Evolutionary conservation across 2,329 filamentous ascomycete genomes (phyloP), one percentile per base, ranked within the genome.

Genomic region (Penicillium nordicum): DNA sequence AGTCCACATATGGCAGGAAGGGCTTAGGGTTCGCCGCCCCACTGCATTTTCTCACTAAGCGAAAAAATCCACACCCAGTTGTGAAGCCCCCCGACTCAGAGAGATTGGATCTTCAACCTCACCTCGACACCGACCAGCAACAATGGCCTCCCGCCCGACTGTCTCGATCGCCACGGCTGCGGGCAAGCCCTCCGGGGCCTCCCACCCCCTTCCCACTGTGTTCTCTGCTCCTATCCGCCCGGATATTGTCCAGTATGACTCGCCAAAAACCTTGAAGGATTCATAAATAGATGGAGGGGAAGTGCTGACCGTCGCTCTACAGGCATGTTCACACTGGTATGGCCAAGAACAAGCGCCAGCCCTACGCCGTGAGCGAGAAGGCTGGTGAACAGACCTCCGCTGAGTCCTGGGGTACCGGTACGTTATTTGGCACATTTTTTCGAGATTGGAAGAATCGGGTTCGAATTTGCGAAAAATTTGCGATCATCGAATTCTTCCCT

Each of bases 301-400:
- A 64, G 60, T 67, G 60, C 73, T 78, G 67, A 78, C 68, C 63
- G 58, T 57, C 61, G 61, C 51, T 62, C 57, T 67, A 69, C 72
- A 85, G 83, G 78, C 80, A 80, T 69, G 87, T 97, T 75, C 94
- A 99, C 88, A 96, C 91, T 75, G 94, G 94, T 76, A 95, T 99
- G 85, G 93, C 93, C 79, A 99, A 99, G 91, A 99, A 99, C 88
- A 97, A 96, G 88, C 89, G 94, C 80, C 94, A 99, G 84, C 92
- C 94, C 72, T 99, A 99, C 81, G 87, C 94, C 76, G 94, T 99
- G 85, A 96, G 92, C 88, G 93, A 97, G 89, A 99, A 99, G 90
- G 94, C 94, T 78, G 94, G 94, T 84, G 94, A 99, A 84, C 94
- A 99, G 85, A 99, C 94, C 78, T 96, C 91, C 82, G 94, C 94